Evolutionary conservation across 2,329 filamentous ascomycete species (phyloP).

Genomic region (Ilyonectria sp.): DNA sequence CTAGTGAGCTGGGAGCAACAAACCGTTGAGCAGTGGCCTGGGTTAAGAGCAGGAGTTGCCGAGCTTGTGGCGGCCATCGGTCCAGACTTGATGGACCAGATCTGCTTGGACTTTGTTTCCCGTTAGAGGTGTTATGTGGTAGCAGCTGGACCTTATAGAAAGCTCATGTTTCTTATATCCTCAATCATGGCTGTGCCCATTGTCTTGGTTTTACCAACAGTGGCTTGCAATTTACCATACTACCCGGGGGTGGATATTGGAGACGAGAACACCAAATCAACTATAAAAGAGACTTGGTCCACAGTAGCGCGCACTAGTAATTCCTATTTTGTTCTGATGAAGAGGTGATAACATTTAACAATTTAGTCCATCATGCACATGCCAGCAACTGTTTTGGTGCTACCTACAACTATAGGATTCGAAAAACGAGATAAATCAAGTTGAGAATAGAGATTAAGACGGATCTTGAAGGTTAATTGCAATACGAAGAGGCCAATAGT

Average conservation of each 20-base stretch:
- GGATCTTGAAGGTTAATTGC: neutral
- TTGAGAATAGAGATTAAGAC: neutral
- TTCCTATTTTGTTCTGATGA: no score
- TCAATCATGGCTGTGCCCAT: no score
- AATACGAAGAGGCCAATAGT: neutral
- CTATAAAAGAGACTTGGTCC: no score
- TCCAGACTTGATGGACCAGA: constrained; percentile 67
- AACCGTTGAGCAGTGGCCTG: constrained; percentile 62
- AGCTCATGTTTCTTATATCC: no score
- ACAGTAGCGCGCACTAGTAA: no score
- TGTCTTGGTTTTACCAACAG: no score
- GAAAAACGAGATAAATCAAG: neutral
- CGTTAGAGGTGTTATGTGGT: constrained; percentile 13
- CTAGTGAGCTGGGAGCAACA: constrained; percentile 73
- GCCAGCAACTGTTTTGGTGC: neutral
- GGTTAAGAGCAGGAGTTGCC: constrained; percentile 74
- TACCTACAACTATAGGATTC: neutral
- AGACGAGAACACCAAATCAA: no score
- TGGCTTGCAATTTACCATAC: no score
- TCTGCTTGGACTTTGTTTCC: constrained; percentile 71
- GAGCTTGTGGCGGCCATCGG: constrained; percentile 79
- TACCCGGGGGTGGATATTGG: no score
- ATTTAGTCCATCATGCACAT: neutral
- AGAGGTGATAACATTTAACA: no score
- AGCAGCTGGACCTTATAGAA: neutral